Evolutionary conservation across 2,329 filamentous ascomycete genomes (phyloP), one percentile per base, ranked within the genome.

Genomic region (Ophiosphaerella herpotricha): DNA sequence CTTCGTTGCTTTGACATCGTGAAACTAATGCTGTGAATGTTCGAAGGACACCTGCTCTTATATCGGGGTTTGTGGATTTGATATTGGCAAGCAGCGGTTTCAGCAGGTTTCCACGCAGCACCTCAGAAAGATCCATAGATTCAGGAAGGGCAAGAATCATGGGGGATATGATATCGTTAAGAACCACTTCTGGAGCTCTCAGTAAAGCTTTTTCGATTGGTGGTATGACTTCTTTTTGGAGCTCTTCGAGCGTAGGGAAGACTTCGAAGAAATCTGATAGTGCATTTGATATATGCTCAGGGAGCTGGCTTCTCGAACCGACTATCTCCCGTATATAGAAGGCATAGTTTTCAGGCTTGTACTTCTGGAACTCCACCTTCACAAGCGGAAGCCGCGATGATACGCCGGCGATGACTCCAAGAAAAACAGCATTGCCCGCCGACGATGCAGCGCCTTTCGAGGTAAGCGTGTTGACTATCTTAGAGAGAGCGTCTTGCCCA

Each of bases 71-170:
- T 66, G 89, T 92, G 1, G 94, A 97, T 73, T 96, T 97, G 72
- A 92, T 80, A 68, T 91, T 96, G 35, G 91, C 86, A n/a, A 97
- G 75, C 11, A 99, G 78, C 5, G 91, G 90, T 72, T 96, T 97
- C 33, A 95, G 74, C 32, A 99, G 80, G 54, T 88, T 89, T 23
- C 81, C 79, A 44, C 83, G 81, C 14, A 97, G 79, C 4, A 89
- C 76, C 33, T 85, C 82, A 7, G 93, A 93, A 14, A 97, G 80
- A 64, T 99, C 93, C 61, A 94, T 81, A 5, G 78, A 77, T 24
- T 77, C 68, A 1, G 91, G 85, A 6, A 99, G 77, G 24, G 90
- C 84, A 7, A 80, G 73, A 51, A 95, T 80, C 39, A 97, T 79
- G 11, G 88, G 85, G 5, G 87, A 83, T 42, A 97, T 77, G 21